Percentiles rank a stretch among this genome's conserved stretches.
phyloP scores from a whole-genome alignment of 257 asterid genomes.

The Cordia subcordata region DNA sequence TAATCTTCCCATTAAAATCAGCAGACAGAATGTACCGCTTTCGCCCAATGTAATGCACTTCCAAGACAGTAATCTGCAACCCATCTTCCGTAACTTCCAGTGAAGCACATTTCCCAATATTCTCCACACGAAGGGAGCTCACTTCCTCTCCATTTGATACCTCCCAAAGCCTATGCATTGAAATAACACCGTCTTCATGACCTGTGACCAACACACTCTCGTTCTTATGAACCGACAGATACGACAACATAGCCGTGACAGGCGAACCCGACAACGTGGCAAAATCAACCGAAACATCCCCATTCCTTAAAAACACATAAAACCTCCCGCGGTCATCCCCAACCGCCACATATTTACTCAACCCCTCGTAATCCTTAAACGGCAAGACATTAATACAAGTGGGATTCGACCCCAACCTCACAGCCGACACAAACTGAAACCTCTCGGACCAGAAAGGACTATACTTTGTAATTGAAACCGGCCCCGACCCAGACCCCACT shows the following conservation, averaged over 20 bases:
- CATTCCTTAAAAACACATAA: constrained; percentile 52
- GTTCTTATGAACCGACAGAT: constrained; percentile 64
- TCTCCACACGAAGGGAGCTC: constrained; percentile 49
- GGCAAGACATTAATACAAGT: constrained; percentile 71
- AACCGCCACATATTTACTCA: constrained; percentile 67
- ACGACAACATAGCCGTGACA: constrained; percentile 50
- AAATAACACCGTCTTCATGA: constrained; percentile 62
- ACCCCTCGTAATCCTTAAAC: constrained; percentile 68
- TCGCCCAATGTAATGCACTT: constrained; percentile 84
- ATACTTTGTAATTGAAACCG: constrained; percentile 52
- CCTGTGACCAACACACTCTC: constrained; percentile 80
- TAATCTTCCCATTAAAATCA: constrained; percentile 49
- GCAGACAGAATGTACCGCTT: constrained; percentile 63
- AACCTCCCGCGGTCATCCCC: constrained; percentile 78
- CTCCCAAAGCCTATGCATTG: constrained; percentile 83
- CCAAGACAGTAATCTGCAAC: constrained; percentile 41
- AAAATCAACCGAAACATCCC: constrained; percentile 65
- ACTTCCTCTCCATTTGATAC: constrained; percentile 53
- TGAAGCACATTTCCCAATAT: constrained; percentile 40
- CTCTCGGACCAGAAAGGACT: constrained; percentile 86
- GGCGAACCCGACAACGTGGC: constrained; percentile 42
- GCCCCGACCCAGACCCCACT: constrained; percentile 9
- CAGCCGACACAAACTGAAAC: constrained; percentile 86
- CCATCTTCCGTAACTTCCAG: constrained; percentile 28
- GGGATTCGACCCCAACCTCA: constrained; percentile 63